Percentiles rank a stretch among this genome's conserved stretches.
Conservation (phyloP, 371 early-diverging fungal genomes). For the Cokeromyces recurvatus region DNA sequence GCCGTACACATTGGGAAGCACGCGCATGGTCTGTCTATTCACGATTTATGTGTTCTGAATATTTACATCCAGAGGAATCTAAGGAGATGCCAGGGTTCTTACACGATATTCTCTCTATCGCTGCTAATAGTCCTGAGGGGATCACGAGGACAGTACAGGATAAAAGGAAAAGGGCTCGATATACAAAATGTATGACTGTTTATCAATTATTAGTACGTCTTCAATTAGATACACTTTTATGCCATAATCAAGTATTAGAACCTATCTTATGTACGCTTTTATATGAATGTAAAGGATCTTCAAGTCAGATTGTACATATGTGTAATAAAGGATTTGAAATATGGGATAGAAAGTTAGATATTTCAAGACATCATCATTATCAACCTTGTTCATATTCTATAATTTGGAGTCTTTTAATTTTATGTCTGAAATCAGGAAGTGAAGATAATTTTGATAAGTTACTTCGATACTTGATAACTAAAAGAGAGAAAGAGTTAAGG, state of each 20-base stretch:
- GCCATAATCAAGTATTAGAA: slow-evolving; percentile 28
- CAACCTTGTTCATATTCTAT: slow-evolving; percentile 10
- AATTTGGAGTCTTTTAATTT: slow-evolving; percentile 26
- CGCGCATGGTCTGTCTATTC: slow-evolving; percentile 37
- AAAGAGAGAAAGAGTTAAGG: too few species aligned
- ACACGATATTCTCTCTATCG: slow-evolving; percentile 27
- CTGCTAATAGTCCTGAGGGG: slow-evolving; percentile 27
- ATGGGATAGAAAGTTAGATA: slow-evolving; percentile 19
- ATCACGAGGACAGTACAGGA: slow-evolving; percentile 1
- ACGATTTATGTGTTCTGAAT: slow-evolving; percentile 37
- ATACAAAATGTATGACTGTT: slow-evolving; percentile 27
- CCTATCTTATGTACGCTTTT: slow-evolving; percentile 31
- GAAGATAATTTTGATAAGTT: slow-evolving; percentile 16
- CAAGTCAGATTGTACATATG: slow-evolving; percentile 13
- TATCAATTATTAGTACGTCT: slow-evolving; percentile 21
- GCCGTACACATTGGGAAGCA: slow-evolving; percentile 26
- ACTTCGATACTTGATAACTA: background rate
- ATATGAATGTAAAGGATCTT: too few species aligned
- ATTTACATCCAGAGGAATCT: slow-evolving; percentile 27
- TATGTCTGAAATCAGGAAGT: slow-evolving; percentile 26
- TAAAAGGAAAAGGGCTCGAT: slow-evolving; percentile 18
- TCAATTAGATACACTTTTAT: slow-evolving; percentile 17
- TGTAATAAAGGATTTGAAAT: slow-evolving; percentile 26
- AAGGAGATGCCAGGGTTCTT: slow-evolving; percentile 32
- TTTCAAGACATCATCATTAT: background rate